Base-by-base conservation (phyloP, 2,329 filamentous ascomycete genomes). In the Pseudogymnoascus sp. region DNA sequence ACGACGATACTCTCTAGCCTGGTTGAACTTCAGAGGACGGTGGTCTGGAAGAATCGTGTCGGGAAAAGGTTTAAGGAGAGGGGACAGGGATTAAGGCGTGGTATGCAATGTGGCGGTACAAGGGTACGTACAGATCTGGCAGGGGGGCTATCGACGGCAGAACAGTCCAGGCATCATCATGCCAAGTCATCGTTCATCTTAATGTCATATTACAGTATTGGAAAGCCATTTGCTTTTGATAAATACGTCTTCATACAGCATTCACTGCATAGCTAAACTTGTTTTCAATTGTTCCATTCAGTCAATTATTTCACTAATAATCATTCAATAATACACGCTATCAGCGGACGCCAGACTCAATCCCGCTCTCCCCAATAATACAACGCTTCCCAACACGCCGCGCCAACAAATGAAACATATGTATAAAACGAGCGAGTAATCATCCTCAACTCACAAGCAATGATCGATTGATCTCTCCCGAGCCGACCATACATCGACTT, bases 11-110 rank as follows among this genome's bases (percentile, higher is more conserved):
- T 55, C 49, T 33, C 11, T 14, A 55, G 49, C 49, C 28, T 16
- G 28, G 49, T 7, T 33, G 49, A 18, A 55, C 28, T 21, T 2
- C 28, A 33, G 49, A 55, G 49, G 28, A 55, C 49, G 33, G 28
- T 55, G 28, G 49, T 21, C 49, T 55, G 28, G 49, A 55, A 55
- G 49, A 55, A 33, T 31, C n/a, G 49, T 55, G 49, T 33, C 49
- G 49, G 49, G 49, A 55, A 55, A 55, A 55, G 28, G 49, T 55
- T 55, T 55, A 55, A 55, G 49, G 49, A 55, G 49, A 55, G 49
- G 49, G 49, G 28, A 55, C 49, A 55, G 49, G 49, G 49, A 55
- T 55, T 55, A 55, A 33, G 28, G 7, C 25, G 25, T 52, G 45
- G 45, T 14, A 55, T 52, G 49, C 8, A 55, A 33, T 55, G 49